Evolutionary conservation across 1,284 basidiomycete species (phyloP), one percentile per base, ranked within the genome.

Genomic region (Blastosporella zonata): DNA sequence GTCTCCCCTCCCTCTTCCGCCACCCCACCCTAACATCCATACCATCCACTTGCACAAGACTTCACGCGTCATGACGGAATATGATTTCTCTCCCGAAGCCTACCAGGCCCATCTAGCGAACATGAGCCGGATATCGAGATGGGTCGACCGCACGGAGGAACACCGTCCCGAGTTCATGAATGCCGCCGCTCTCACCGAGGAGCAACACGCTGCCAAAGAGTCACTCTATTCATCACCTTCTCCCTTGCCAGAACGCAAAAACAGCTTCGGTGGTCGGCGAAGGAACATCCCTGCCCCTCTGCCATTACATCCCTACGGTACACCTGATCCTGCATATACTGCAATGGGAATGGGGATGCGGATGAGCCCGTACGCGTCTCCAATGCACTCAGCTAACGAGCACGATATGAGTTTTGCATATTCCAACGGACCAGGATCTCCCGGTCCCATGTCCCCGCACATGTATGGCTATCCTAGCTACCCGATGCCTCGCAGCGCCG

Each of bases 31-130:
- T 31, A 10, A 6, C 36, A n/a, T 17, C 21, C 15, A 17, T 25
- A 36, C 28, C 27, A 28, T 25, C 13, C 22, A n/a, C 22, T 38
- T 12, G 9, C 12, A n/a, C 17, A 29, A 18, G n/a, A 33, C 17
- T 1, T 21, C 31, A 21, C 25, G 21, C 40, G 10, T 28, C 45
- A 60, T 60, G 59, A 60, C 59, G 15, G 59, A 60, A 48, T 60
- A 58, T 38, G 59, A 58, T 46, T 60, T 55, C 47, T 59, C 59
- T 37, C 59, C 55, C 17, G 57, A 60, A 41, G 57, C 55, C 3
- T 55, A 55, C 39, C 54, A 57, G 36, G 52, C 50, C 31, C 49
- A 54, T 31, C 47, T 59, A n/a, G 52, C 47, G 10, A 60, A 53
- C 49, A 60, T 60, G 59, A 37, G 47, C 10, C 47, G 57, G 20